A percentile compares a stretch with the other conserved stretches of the same genome.
phyloP scores from a whole-genome alignment of 78 protist species.

The Cavenderia fasciculata region DNA sequence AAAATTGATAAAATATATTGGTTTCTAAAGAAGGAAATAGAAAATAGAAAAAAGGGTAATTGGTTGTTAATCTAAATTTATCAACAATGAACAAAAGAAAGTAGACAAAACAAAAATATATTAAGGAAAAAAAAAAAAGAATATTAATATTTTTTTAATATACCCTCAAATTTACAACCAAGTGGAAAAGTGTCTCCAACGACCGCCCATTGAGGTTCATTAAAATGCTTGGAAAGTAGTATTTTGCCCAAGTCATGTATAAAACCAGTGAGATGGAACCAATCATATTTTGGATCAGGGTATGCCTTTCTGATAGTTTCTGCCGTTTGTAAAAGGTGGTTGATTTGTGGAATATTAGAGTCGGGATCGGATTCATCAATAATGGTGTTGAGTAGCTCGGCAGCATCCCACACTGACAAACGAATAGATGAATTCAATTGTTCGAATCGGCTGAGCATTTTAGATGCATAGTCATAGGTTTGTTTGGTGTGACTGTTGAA shows the following conservation, averaged over 20 bases:
- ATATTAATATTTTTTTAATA: not conserved
- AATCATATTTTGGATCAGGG: constrained; percentile 85
- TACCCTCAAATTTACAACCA: constrained; percentile 83
- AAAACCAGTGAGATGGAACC: constrained; percentile 92
- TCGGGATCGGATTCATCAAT: constrained; percentile 89
- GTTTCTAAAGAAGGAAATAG: not conserved
- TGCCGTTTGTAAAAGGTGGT: constrained; percentile 92
- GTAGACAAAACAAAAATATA: not conserved
- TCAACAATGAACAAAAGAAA: not conserved
- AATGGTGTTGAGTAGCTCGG: constrained; percentile 60
- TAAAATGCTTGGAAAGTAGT: constrained; percentile 37
- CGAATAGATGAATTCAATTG: constrained; percentile 5
- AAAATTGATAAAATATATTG: constrained; percentile 81
- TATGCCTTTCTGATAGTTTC: constrained; percentile 82
- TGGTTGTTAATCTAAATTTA: not conserved
- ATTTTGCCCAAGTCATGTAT: constrained; percentile 94
- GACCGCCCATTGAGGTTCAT: constrained; percentile 91
- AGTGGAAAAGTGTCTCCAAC: constrained; percentile 95
- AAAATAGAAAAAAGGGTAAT: not conserved
- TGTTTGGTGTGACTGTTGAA: constrained; percentile 53
- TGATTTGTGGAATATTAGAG: constrained; percentile 80
- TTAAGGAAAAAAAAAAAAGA: not conserved
- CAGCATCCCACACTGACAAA: constrained; percentile 78
- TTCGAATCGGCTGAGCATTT: not conserved
- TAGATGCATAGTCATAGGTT: constrained; percentile 62